phyloP scores from a whole-genome alignment of 495 filamentous ascomycete species.

The Penicillium lividum region DNA sequence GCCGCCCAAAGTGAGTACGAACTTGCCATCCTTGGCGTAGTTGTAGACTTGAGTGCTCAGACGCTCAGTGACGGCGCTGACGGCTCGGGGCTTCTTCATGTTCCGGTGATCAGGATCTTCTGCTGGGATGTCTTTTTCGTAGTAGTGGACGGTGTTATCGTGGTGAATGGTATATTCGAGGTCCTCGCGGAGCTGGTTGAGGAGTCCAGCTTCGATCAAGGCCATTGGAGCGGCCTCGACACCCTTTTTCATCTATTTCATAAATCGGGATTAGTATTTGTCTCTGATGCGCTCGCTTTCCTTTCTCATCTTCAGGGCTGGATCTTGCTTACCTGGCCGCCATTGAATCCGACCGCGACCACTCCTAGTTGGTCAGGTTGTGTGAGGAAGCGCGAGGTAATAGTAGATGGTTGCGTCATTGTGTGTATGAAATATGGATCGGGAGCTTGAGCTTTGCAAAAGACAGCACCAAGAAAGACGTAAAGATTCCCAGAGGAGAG shows the following conservation, averaged over 20 bases:
- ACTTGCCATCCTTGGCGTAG: constrained; percentile 79
- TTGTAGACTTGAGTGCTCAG: constrained; percentile 84
- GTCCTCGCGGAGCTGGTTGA: constrained; percentile 78
- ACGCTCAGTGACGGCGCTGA: constrained; percentile 80
- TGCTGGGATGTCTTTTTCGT: constrained; percentile 71
- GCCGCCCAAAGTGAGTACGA: constrained; percentile 90
- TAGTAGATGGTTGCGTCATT: constrained; percentile 71
- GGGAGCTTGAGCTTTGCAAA: neutral
- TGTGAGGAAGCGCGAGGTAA: constrained; percentile 80
- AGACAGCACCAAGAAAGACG: neutral
- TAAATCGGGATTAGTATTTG: constrained; percentile 5
- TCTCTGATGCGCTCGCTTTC: neutral
- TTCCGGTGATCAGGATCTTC: constrained; percentile 69
- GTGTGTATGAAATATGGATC: constrained; percentile 13
- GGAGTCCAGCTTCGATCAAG: constrained; percentile 84
- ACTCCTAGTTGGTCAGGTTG: constrained; percentile 78
- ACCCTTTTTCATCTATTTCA: constrained; percentile 75
- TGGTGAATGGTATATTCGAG: constrained; percentile 85
- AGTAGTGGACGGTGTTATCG: constrained; percentile 81
- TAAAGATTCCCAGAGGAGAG: neutral
- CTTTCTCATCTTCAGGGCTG: neutral
- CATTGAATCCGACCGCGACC: constrained; percentile 95
- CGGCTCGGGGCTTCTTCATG: constrained; percentile 92
- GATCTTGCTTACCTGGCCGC: constrained; percentile 73
- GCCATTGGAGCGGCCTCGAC: constrained; percentile 92